These are phyloP conservation scores for Tricholoma furcatifolium DNA, from an alignment of 768 basidiomycete genomes.

Conservation along the genomic window DNA sequence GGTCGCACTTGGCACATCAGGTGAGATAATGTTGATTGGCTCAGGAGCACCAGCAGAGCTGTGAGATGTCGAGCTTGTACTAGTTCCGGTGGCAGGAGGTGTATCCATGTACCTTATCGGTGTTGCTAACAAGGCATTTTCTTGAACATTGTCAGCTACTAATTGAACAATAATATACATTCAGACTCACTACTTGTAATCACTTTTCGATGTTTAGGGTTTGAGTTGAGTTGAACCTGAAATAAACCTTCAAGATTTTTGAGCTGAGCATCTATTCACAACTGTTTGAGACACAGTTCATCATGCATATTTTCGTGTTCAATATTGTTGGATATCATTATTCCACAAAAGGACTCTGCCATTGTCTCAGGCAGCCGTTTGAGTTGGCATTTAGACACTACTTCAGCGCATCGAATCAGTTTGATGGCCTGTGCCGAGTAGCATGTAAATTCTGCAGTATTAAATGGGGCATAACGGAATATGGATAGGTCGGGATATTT, in stretches of 20 bases:
- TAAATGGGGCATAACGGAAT: constrained; percentile 17
- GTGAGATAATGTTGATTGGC: no score
- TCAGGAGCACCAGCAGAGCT: no score
- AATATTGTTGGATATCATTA: no score
- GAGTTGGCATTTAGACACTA: neutral
- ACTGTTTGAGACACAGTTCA: neutral
- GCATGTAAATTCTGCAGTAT: constrained; percentile 11
- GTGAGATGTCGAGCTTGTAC: no score
- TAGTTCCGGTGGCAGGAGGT: no score
- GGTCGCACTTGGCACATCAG: neutral
- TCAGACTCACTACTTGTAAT: neutral
- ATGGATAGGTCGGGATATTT: constrained; percentile 9
- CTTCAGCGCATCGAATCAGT: neutral
- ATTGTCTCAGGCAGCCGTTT: no score
- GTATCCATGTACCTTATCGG: no score
- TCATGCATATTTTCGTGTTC: neutral
- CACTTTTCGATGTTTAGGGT: neutral
- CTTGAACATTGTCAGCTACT: no score
- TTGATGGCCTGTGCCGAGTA: neutral
- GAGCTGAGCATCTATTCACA: no score
- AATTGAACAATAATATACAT: neutral
- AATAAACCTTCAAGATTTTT: neutral
- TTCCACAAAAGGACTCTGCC: constrained; percentile 17
- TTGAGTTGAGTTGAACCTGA: neutral
- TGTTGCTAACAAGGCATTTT: no score